Evolutionary conservation across 164 flowering plant genomes (phyloP).

Genomic region (Tetracentron sinense): DNA sequence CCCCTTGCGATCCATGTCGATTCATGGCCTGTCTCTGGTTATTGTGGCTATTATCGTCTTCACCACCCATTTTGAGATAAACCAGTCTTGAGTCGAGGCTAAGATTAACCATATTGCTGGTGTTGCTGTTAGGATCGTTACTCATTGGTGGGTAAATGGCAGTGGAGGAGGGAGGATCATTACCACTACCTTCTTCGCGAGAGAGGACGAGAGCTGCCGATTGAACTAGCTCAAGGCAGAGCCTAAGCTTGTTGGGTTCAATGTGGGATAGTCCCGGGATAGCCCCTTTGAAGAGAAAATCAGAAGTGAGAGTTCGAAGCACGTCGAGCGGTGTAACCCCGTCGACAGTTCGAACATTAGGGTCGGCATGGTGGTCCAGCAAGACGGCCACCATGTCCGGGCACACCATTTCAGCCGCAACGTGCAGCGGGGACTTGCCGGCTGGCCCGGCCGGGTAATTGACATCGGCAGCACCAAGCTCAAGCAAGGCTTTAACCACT

Average conservation of each 20-base stretch:
- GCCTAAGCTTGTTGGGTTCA: conserved; percentile 92
- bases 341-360: conserved; percentile 72
- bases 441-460: conserved; percentile 87
- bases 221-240: conserved; percentile 92
- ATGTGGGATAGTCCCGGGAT: conserved; percentile 84
- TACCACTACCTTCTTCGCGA: conserved; percentile 57
- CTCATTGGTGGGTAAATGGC: conserved; percentile 41
- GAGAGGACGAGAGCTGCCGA: conserved; percentile 92
- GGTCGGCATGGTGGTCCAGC: conserved; percentile 96
- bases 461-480: conserved; percentile 94
- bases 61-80: conserved; percentile 67
- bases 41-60: conserved; percentile 32
- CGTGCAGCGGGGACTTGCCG: conserved; percentile 88
- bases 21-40: conserved; percentile 37
- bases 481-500: conserved; percentile 93
- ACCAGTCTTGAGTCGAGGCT: conserved; percentile 78
- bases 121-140: conserved; percentile 27
- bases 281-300: conserved; percentile 94
- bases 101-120: conserved; percentile 31
- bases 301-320: conserved; percentile 85
- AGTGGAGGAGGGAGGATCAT: conserved; percentile 22
- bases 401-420: conserved; percentile 96
- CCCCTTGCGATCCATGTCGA: conserved; percentile 37
- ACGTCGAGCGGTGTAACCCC: conserved; percentile 89
- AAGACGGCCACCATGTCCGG: conserved; percentile 99